Percentiles rank a stretch among this genome's conserved stretches.
Conservation (phyloP, 2,329 filamentous ascomycete species). For the Ophiocordyceps camponoti-floridani region DNA sequence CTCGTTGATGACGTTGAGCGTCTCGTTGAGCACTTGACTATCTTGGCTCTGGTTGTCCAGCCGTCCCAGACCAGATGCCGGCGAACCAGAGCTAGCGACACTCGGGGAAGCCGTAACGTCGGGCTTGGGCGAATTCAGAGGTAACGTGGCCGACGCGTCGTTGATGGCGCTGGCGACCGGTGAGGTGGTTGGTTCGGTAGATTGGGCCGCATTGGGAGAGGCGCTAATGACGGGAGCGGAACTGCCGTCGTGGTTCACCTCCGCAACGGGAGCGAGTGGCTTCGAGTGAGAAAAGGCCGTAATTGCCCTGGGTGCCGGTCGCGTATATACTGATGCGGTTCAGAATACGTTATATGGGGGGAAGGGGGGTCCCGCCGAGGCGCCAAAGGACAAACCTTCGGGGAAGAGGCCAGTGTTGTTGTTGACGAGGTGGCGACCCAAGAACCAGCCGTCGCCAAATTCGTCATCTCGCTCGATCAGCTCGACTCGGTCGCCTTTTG, state of each 20-base stretch:
- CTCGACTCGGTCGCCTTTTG: slow-evolving; percentile 71
- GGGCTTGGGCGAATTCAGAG: slow-evolving; percentile 23
- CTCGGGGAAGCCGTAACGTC: slow-evolving; percentile 10
- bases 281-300: slow-evolving; percentile 13
- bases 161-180: slow-evolving; percentile 14
- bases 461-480: slow-evolving; percentile 74
- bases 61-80: slow-evolving; percentile 13
- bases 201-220: slow-evolving; percentile 11
- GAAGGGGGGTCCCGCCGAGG: no score
- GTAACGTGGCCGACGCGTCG: slow-evolving; percentile 20
- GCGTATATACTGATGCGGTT: slow-evolving; percentile 37
- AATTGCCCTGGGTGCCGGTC: slow-evolving; percentile 31
- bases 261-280: slow-evolving; percentile 11
- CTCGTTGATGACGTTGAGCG: slow-evolving; percentile 88
- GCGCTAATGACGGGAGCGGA: slow-evolving; percentile 6
- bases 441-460: slow-evolving; percentile 76
- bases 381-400: slow-evolving; percentile 40
- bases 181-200: slow-evolving; percentile 9
- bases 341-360: slow-evolving; percentile 3
- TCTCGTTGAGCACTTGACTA: slow-evolving; percentile 76
- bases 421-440: slow-evolving; percentile 57
- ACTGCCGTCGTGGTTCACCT: slow-evolving; percentile 12
- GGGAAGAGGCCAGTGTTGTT: slow-evolving; percentile 65
- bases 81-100: slow-evolving; percentile 11
- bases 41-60: slow-evolving; percentile 29